phyloP scores from a whole-genome alignment of 2,329 filamentous ascomycete genomes.

The Aspergillus hortae region DNA sequence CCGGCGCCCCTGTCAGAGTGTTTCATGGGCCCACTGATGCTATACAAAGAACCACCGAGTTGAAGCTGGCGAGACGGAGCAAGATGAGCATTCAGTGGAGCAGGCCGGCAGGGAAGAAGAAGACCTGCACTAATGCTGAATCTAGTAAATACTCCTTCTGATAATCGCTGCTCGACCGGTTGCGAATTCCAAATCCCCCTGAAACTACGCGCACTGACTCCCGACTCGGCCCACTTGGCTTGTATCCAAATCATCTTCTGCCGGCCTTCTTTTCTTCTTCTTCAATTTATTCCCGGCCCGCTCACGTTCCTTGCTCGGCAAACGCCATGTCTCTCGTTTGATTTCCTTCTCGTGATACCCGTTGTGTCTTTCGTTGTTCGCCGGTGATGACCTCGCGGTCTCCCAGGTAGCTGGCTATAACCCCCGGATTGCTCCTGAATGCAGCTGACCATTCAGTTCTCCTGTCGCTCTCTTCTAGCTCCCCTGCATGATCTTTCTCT shows the following conservation, averaged over 20 bases:
- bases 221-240: conserved; percentile 5
- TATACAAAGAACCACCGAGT: no score
- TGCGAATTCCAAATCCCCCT: neutral
- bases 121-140: neutral
- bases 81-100: no score
- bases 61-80: no score
- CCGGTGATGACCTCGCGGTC: conserved; percentile 1
- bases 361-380: neutral
- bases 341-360: conserved; percentile 3
- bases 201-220: conserved; percentile 3
- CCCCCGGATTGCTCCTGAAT: neutral
- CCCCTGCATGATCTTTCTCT: neutral
- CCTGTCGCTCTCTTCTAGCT: neutral
- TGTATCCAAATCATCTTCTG: conserved; percentile 5
- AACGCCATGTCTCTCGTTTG: conserved; percentile 3
- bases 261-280: conserved; percentile 7
- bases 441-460: neutral
- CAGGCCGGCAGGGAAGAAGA: no score
- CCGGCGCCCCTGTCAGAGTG: conserved; percentile 3
- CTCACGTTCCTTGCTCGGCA: neutral
- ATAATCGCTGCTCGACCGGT: neutral
- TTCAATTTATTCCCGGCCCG: conserved; percentile 1
- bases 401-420: neutral
- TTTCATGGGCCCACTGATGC: conserved; percentile 6
- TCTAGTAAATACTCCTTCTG: neutral